Base-by-base conservation (phyloP, 805 yeast genomes). In the Metschnikowia cubensis region DNA sequence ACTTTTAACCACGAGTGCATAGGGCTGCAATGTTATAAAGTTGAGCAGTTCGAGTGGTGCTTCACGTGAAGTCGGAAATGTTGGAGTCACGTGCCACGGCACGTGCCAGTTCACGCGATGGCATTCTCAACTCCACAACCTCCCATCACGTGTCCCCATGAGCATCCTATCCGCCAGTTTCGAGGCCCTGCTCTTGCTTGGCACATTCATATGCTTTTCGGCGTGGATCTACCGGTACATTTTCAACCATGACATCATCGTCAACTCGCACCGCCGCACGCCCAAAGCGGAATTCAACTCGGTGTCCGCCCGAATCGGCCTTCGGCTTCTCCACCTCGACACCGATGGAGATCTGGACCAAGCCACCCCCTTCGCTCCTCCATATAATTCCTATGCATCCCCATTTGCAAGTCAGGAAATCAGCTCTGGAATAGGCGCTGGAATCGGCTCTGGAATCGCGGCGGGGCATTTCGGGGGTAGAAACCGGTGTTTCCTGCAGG, bases 261-360 rank as follows among this genome's bases (percentile, higher is more conserved):
- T 61, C 45, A 55, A 59, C 35, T 64, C 66, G 10, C 58, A 56
- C 38, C 55, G 58, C 29, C 46, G 51, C 25, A 47, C 49, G 31
- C 49, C 60, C 31, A 62, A 62, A 36, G 41, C 51, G 10, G 58
- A 64, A 29, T 64, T 73, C 53, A 70, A 70, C 50, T 49, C 39
- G n/a, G 52, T 59, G 20, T 50, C 64, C 50, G 50, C 48, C 14
- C 52, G 45, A 31, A 56, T 56, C 50, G 55, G 57, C 14, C 37
- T 50, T 21, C 38, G 46, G 32, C 52, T 64, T 36, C 55, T 51
- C 3, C 52, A 50, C 35, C 57, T 64, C 21, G 55, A 59, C 10
- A 62, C 58, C 20, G 49, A 32, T 15, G 59, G 48, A 7, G 54
- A 43, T 4, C 54, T 52, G 21, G 58, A 54, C 11, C 11, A 8